Percentiles rank a stretch among this genome's conserved stretches.
These are phyloP conservation scores for Xylariaceae sp. DNA, from an alignment of 2,329 filamentous ascomycete genomes.

Conservation along the genomic window DNA sequence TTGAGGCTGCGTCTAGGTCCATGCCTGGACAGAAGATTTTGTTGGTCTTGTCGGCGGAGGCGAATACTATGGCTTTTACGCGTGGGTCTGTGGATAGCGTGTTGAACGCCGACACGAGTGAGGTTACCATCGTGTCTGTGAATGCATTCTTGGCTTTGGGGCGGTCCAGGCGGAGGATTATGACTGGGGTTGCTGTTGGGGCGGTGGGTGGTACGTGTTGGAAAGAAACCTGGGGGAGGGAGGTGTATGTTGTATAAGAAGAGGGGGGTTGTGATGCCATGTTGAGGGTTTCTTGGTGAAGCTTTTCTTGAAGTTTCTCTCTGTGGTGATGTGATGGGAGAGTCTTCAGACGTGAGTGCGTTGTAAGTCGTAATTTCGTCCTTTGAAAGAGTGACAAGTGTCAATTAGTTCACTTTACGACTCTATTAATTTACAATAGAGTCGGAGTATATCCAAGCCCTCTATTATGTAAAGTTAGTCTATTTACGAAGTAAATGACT, in stretches of 20 bases:
- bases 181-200: slow-evolving; percentile 53
- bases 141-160: slow-evolving; percentile 67
- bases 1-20: slow-evolving; percentile 41
- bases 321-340: not conserved
- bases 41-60: slow-evolving; percentile 45
- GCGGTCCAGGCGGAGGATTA: slow-evolving; percentile 62
- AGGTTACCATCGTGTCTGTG: slow-evolving; percentile 58
- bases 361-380: too few relatives aligned
- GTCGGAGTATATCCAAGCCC: too few relatives aligned
- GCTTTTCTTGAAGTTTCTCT: too few relatives aligned
- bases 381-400: too few relatives aligned
- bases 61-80: slow-evolving; percentile 52
- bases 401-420: too few relatives aligned
- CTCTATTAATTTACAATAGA: too few relatives aligned
- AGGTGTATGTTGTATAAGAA: slow-evolving; percentile 10
- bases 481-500: too few relatives aligned
- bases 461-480: too few relatives aligned
- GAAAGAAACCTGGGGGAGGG: slow-evolving; percentile 42
- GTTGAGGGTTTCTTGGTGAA: not conserved
- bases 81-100: slow-evolving; percentile 50
- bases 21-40: slow-evolving; percentile 56
- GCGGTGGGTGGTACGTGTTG: slow-evolving; percentile 49
- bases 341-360: not conserved
- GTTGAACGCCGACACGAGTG: slow-evolving; percentile 52
- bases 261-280: slow-evolving; percentile 9